Evolutionary conservation across 192 early-diverging fungal species (phyloP).

Genomic region (Backusella psychrophila): DNA sequence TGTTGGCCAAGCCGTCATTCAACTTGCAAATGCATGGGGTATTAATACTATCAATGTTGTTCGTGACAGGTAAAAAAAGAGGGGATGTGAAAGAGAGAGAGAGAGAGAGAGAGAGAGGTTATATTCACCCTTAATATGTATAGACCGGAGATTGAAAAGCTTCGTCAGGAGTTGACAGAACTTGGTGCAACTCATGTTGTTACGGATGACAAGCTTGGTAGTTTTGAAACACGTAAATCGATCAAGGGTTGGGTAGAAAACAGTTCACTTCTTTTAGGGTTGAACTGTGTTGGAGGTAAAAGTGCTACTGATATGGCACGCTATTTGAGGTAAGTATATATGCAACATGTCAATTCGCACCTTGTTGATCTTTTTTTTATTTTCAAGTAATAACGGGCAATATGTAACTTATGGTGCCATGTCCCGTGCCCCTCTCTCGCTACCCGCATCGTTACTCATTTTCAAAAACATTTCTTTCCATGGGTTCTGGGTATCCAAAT

Average conservation of each 20-base stretch:
- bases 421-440: conserved; percentile 78
- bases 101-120: neutral
- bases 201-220: conserved; percentile 70
- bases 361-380: neutral
- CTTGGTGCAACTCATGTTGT: conserved; percentile 75
- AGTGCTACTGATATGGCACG: conserved; percentile 70
- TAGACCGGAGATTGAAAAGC: conserved; percentile 59
- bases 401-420: conserved; percentile 91
- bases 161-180: conserved; percentile 45
- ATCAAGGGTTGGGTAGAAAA: conserved; percentile 48
- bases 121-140: neutral
- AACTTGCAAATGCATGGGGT: conserved; percentile 73
- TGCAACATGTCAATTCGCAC: too few relatives aligned
- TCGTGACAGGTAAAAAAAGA: conserved; percentile 51
- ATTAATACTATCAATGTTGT: conserved; percentile 89
- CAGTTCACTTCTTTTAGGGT: conserved; percentile 56
- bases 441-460: conserved; percentile 82
- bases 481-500: conserved; percentile 95
- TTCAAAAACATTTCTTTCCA: conserved; percentile 75
- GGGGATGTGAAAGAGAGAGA: neutral
- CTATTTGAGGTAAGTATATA: conserved; percentile 42
- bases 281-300: conserved; percentile 93
- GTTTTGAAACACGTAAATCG: conserved; percentile 37
- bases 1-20: conserved; percentile 91
- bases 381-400: conserved; percentile 48